Evolutionary conservation across 2,329 filamentous ascomycete genomes (phyloP), one percentile per base, ranked within the genome.

Genomic region (Paecilomyces variotii): DNA sequence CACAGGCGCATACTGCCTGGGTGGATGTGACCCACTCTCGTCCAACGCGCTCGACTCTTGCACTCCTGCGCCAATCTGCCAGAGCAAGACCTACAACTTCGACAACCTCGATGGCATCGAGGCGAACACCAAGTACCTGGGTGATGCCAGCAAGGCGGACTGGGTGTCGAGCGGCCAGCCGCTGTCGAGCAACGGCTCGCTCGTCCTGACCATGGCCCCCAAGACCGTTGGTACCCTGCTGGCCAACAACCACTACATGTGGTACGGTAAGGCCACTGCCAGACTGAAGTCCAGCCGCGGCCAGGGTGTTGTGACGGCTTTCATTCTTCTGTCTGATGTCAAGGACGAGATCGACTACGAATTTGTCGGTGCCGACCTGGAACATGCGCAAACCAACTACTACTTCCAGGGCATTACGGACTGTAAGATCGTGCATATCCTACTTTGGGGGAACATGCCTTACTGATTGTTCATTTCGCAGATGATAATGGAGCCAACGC

Each of bases 341-440:
- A 96, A 97, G 82, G 94, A 99, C 70, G 94, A 99, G 76, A 96
- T 99, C 68, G 94, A 99, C 78, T 97, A 91, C 72, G 94, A 99
- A 74, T 97, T 89, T 73, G 84, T 99, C 57, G 94, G 94, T 64
- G 83, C 83, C 52, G 90, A 97, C 69, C 80, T 96, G 62, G 70
- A 80, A 53, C 84, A 82, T 62, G 90, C 88, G 19, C 92, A 99
- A 79, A 94, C 91, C 72, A 99, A 99, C 79, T 99, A 87, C 80
- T 99, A 97, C 78, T 97, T 88, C 78, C 92, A 97, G 78, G 94
- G 94, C 70, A 87, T 97, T 63, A 87, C 90, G 45, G 82, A 93
- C 74, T 97, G 91, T 96, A 80, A 80, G 50, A 27, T 10, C 14
- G 9, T 11, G 30, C 24, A n/a, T 1, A 27, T 2, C 10, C 50